Evolutionary conservation across 176 grass and related monocot species (phyloP).

Genomic region (Musa schizocarpa): DNA sequence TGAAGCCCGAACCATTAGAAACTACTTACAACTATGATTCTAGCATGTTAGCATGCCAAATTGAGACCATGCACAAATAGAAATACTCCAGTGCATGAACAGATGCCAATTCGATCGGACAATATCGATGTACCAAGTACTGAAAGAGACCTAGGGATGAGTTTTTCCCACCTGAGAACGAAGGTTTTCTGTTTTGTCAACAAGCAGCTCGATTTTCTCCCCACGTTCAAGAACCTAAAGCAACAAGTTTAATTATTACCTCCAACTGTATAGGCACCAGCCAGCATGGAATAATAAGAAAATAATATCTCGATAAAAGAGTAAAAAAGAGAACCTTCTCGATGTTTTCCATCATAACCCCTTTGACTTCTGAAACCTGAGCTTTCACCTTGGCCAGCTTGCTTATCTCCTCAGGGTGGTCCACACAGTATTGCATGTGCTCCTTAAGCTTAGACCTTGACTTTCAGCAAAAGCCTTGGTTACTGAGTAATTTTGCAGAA

Average conservation of each 20-base stretch:
- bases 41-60: background rate
- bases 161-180: background rate
- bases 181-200: constrained; percentile 2
- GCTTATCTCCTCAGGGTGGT: constrained; percentile 3
- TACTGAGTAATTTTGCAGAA: background rate
- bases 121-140: too few species aligned
- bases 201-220: background rate
- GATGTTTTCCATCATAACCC: constrained; percentile 4
- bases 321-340: background rate
- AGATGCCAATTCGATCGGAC: too few species aligned
- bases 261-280: background rate
- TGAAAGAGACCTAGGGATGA: background rate
- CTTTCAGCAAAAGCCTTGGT: background rate
- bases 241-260: background rate
- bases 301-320: background rate
- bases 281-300: background rate
- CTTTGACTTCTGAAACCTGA: constrained; percentile 10
- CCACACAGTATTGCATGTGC: constrained; percentile 1
- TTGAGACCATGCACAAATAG: background rate
- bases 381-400: constrained; percentile 5
- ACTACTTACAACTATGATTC: background rate
- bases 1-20: background rate
- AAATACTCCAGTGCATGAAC: background rate
- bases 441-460: constrained; percentile 2
- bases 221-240: background rate